A percentile compares a stretch with the other conserved stretches of the same genome.
Conservation (phyloP, 176 grass and related monocot species). For the Oryza rufipogon region DNA sequence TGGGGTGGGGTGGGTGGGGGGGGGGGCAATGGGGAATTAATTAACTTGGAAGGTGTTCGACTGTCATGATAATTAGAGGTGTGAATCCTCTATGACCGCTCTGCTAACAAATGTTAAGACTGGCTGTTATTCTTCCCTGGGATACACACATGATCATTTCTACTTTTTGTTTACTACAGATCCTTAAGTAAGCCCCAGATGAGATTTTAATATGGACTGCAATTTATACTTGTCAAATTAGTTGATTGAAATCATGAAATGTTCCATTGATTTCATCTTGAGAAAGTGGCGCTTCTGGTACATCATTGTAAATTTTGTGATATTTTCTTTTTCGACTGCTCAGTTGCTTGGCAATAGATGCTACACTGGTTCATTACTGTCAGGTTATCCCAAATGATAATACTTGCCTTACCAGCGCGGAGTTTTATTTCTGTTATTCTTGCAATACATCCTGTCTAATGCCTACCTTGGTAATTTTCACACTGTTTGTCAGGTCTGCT, state of each 20-base stretch:
- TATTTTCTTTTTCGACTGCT: neutral
- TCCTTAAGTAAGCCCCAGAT: neutral
- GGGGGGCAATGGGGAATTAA: neutral
- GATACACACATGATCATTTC: neutral
- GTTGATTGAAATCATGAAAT: neutral
- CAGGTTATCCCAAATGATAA: neutral
- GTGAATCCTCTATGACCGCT: neutral
- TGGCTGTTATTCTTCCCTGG: neutral
- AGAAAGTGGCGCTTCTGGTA: neutral
- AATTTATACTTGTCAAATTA: neutral
- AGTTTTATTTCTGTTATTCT: neutral
- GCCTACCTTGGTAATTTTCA: neutral
- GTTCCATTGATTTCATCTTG: neutral
- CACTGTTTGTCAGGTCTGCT: neutral
- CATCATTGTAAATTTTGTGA: neutral
- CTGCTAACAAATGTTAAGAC: neutral
- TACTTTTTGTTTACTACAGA: neutral
- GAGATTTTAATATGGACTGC: neutral
- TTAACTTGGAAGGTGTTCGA: neutral
- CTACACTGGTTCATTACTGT: neutral
- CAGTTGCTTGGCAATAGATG: neutral
- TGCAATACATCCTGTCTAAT: neutral
- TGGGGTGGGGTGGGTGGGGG: neutral
- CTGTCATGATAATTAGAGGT: neutral
- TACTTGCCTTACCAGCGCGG: neutral